Base-by-base conservation (phyloP, 2,329 filamentous ascomycete species). In the Penicillium sp. region DNA sequence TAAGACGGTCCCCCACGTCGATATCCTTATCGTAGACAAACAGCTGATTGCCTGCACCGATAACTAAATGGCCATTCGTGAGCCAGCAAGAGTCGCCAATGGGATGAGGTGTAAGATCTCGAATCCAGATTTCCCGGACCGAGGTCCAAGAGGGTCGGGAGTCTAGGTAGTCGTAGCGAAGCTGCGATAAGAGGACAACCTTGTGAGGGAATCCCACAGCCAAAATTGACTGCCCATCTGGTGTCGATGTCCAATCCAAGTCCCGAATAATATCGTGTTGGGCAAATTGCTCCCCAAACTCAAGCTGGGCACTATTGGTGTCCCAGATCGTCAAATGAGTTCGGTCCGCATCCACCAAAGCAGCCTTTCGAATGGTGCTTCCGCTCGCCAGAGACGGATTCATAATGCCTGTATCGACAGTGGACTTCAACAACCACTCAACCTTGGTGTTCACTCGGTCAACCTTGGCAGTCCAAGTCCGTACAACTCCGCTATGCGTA, bases 11-110 rank as follows among this genome's bases (percentile, higher is more conserved):
- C 0, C 78, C 77, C 5, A 80, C 74, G 45, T 84, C 78, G 20
- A 95, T 81, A n/a, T 80, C 75, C 49, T 90, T 82, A 57, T 88
- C 86, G 62, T 90, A 85, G 6, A 95, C 77, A 64, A 95, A 90
- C 10, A 98, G 75, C 63, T 96, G 90, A 62, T 95, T 95, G 0
- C 93, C 93, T 6, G 89, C 83, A 1, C 89, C 90, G 46, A 97
- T 84, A 5, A 95, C 84, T 10, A 98, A 77, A 59, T 90, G 84
- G 0, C 90, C 91, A 59, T 87, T 84, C 23, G 84, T 82, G 10
- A 96, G 74, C 93, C 93, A 98, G 13, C 88, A 88, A 0, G 89
- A 94, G 64, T 96, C 90, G 2, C 89, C 90, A 41, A 96, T 95
- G 0, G 89, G 87, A 65, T 95, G 88, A 23, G 89, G 87, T 10